Conservation (phyloP, 2,329 filamentous ascomycete genomes). For the Apiospora koreana region DNA sequence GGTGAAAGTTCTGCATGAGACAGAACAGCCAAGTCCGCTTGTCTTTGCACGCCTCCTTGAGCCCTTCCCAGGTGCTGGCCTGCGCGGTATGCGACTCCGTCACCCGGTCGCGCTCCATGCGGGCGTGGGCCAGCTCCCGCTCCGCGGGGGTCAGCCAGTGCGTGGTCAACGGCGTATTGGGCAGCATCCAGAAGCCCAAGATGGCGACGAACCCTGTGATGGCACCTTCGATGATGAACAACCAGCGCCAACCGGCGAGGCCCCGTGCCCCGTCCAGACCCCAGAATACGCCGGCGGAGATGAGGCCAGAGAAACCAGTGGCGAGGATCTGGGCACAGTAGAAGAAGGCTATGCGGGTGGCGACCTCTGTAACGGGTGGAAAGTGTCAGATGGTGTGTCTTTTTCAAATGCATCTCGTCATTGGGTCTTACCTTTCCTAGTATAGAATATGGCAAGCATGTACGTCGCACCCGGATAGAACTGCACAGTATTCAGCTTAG, state of each 20-base stretch:
- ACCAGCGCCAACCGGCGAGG: constrained; percentile 46
- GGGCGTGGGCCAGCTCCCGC: constrained; percentile 45
- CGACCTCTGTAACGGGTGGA: background rate
- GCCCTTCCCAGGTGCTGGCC: constrained; percentile 46
- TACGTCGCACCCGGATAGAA: constrained; percentile 14
- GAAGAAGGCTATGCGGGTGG: constrained; percentile 35
- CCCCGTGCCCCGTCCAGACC: constrained; percentile 57
- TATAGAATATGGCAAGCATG: constrained; percentile 15
- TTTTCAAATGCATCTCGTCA: background rate
- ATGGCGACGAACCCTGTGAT: constrained; percentile 62
- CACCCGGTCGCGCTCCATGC: constrained; percentile 53
- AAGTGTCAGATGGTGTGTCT: background rate
- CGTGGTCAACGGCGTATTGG: constrained; percentile 41
- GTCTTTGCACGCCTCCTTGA: constrained; percentile 50
- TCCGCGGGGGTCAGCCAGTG: constrained; percentile 48
- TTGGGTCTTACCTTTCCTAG: background rate
- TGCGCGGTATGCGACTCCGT: constrained; percentile 38
- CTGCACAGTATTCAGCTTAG: background rate
- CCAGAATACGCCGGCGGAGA: constrained; percentile 57
- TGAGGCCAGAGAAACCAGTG: constrained; percentile 56
- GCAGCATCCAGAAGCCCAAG: constrained; percentile 57
- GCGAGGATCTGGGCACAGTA: constrained; percentile 39
- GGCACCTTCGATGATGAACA: constrained; percentile 59
- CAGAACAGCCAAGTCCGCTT: constrained; percentile 54
- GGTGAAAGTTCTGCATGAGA: constrained; percentile 57